These are phyloP conservation scores for Lindgomyces ingoldianus DNA, from an alignment of 495 filamentous ascomycete genomes.

Conservation along the genomic window DNA sequence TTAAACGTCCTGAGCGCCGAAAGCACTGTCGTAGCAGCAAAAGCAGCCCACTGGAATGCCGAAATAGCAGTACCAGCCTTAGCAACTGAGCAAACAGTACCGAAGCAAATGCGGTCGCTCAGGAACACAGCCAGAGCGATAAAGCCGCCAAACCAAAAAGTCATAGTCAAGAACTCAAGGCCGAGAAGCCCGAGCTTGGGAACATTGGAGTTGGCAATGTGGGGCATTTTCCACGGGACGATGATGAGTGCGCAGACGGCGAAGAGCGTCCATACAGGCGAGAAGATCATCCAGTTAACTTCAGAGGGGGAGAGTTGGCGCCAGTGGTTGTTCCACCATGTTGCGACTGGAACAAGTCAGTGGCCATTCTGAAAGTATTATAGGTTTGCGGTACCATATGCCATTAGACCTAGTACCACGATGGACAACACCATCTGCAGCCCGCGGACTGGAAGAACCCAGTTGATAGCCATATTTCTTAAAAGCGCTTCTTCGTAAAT, in stretches of 20 bases:
- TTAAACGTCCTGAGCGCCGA: neutral
- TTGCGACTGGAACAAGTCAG: slow-evolving; percentile 37
- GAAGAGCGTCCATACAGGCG: slow-evolving; percentile 70
- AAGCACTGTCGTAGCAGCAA: neutral
- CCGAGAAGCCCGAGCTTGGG: slow-evolving; percentile 64
- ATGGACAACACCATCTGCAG: slow-evolving; percentile 66
- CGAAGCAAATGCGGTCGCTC: slow-evolving; percentile 52
- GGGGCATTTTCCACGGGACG: slow-evolving; percentile 60
- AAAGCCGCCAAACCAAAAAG: slow-evolving; percentile 87
- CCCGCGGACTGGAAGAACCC: slow-evolving; percentile 56
- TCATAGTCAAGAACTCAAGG: slow-evolving; percentile 71
- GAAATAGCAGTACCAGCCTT: slow-evolving; percentile 58
- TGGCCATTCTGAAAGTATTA: neutral
- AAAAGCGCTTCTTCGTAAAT: neutral
- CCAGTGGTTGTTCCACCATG: slow-evolving; percentile 46
- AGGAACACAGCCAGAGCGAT: slow-evolving; percentile 69
- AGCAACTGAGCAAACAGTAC: slow-evolving; percentile 51
- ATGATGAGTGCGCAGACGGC: slow-evolving; percentile 66
- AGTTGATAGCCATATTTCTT: slow-evolving; percentile 26
- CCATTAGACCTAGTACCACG: slow-evolving; percentile 69
- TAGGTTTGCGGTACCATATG: slow-evolving; percentile 57
- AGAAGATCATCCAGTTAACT: slow-evolving; percentile 74
- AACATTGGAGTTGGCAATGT: slow-evolving; percentile 41
- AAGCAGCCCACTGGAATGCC: slow-evolving; percentile 58
- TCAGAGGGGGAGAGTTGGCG: slow-evolving; percentile 47